phyloP scores from a whole-genome alignment of 345 rosid species.

The Bruguiera sexangula region DNA sequence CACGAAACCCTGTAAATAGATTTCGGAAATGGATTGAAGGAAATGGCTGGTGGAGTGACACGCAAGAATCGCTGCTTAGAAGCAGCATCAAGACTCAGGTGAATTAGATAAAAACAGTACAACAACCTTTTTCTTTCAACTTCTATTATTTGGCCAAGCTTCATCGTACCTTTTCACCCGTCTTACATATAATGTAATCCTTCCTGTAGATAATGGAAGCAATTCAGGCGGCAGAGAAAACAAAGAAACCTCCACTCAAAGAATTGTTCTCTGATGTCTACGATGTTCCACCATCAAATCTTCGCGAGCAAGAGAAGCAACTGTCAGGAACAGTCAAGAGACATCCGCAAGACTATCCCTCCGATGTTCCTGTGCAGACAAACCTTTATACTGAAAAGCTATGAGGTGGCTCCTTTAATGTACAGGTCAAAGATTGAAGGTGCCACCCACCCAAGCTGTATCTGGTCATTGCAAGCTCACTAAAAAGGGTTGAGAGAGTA shows the following conservation, averaged over 20 bases:
- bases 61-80: constrained; percentile 54
- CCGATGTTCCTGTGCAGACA: constrained; percentile 43
- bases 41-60: constrained; percentile 76
- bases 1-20: constrained; percentile 61
- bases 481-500: too few species aligned
- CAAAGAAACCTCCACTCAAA: constrained; percentile 50
- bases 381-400: too few species aligned
- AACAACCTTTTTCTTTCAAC: not conserved
- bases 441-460: too few species aligned
- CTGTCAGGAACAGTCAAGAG: constrained; percentile 44
- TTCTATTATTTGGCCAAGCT: not conserved
- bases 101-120: not conserved
- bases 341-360: constrained; percentile 52
- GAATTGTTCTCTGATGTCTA: constrained; percentile 67
- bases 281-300: constrained; percentile 51
- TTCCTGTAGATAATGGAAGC: constrained; percentile 51
- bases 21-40: constrained; percentile 59
- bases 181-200: not conserved
- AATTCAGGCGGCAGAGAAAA: constrained; percentile 63
- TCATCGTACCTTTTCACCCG: not conserved
- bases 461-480: too few species aligned
- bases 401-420: too few species aligned
- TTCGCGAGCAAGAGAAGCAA: constrained; percentile 55
- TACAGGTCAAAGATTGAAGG: too few species aligned
- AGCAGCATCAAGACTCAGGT: constrained; percentile 52